These are phyloP conservation scores for Puya raimondii DNA, from an alignment of 176 grass and related monocot species.

Conservation along the genomic window DNA sequence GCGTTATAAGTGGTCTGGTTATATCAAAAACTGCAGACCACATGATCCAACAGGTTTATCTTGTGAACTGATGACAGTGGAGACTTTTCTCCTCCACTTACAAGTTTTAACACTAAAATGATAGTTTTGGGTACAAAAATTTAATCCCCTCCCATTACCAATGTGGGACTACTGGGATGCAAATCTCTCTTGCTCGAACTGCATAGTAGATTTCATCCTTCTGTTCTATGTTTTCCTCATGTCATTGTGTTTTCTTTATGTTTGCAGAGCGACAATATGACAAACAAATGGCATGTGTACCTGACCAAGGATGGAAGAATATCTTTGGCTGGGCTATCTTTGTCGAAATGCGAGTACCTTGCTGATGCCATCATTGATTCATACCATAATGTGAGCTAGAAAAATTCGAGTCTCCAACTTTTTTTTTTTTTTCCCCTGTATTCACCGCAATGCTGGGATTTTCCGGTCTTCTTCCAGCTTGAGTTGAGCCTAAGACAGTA, in stretches of 20 bases:
- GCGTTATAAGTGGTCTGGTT: too few species aligned
- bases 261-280: conserved; percentile 81
- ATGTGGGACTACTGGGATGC: too few species aligned
- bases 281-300: conserved; percentile 86
- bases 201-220: neutral
- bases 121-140: too few species aligned
- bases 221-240: neutral
- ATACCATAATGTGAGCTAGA: conserved; percentile 72
- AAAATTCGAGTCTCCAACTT: neutral
- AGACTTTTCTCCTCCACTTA: too few species aligned
- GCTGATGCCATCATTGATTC: conserved; percentile 90
- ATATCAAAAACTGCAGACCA: too few species aligned
- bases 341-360: conserved; percentile 84
- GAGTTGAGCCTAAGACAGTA: conserved; percentile 8
- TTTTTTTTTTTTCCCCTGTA: neutral
- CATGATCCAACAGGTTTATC: too few species aligned
- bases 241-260: neutral
- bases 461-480: conserved; percentile 37
- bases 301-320: conserved; percentile 98
- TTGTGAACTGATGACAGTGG: too few species aligned
- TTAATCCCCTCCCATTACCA: too few species aligned
- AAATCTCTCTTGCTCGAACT: neutral
- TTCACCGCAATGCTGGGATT: conserved; percentile 23
- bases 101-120: too few species aligned
- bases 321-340: conserved; percentile 69